phyloP scores from a whole-genome alignment of 1,284 basidiomycete species.

The Leccinum subrobustum region DNA sequence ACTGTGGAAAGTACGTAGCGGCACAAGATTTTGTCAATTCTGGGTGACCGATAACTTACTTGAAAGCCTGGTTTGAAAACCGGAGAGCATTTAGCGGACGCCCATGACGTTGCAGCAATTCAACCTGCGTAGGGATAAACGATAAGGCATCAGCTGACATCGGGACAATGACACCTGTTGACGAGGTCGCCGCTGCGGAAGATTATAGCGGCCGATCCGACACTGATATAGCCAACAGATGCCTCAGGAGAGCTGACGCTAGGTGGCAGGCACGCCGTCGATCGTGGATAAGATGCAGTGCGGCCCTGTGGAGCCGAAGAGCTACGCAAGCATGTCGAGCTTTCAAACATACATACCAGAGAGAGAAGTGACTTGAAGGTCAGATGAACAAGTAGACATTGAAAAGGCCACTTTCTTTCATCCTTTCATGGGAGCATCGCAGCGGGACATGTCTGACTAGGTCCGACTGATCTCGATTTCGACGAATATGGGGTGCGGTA shows the following conservation, averaged over 20 bases:
- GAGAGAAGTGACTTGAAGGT: neutral
- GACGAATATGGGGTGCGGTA: neutral
- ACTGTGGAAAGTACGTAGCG: neutral
- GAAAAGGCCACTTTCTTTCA: neutral
- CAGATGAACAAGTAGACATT: neutral
- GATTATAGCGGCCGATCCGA: slow-evolving; percentile 3
- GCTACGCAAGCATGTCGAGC: neutral
- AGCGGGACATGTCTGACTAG: slow-evolving; percentile 2
- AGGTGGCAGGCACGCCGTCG: slow-evolving; percentile 3
- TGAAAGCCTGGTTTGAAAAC: slow-evolving; percentile 28
- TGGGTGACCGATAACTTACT: slow-evolving; percentile 15
- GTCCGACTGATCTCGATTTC: slow-evolving; percentile 7
- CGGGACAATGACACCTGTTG: slow-evolving; percentile 3
- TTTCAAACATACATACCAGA: neutral
- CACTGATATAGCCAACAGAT: neutral
- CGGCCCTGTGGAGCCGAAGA: neutral
- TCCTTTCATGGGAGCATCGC: slow-evolving; percentile 1
- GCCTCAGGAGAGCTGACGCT: neutral
- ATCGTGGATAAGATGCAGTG: slow-evolving; percentile 5
- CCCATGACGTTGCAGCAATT: neutral
- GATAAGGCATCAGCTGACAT: slow-evolving; percentile 5
- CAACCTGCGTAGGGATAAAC: neutral
- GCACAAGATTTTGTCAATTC: neutral
- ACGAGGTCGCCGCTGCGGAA: neutral
- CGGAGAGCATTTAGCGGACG: slow-evolving; percentile 14